Base-by-base conservation (phyloP, 768 basidiomycete genomes). In the Leccinum broughii region DNA sequence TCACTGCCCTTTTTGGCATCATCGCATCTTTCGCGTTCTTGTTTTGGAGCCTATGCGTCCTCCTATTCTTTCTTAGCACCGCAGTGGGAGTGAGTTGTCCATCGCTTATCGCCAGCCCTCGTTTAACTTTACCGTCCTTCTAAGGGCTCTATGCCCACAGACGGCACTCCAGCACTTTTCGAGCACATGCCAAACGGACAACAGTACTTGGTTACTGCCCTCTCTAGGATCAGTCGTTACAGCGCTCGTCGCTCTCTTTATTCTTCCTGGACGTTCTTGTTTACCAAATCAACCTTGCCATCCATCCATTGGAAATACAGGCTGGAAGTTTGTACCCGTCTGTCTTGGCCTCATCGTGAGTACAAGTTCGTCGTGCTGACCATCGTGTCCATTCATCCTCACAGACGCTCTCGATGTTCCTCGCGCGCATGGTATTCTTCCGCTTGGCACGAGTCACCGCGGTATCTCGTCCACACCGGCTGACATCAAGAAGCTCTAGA, bases 111-210 rank as follows among this genome's bases (percentile, higher is more conserved):
- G 7, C 32, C 56, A 44, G 41, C 44, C 24, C 28, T 37, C 20
- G 55, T 54, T 63, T 39, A 51, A 54, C 6, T 8, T 0, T 4
- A 10, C 26, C 44, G n/a, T 54, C 9, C 52, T n/a, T 48, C 50
- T 20, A 58, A 95, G 92, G 89, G 95, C 44, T 89, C 93, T 48
- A 96, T 98, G 93, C 96, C 95, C 1, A 98, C 95, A 0, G 96
- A 98, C 65, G 95, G 95, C 6, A 98, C 94, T 0, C 84, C 96
- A 4, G 28, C 8, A 9, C 82, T 94, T 24, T 80, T 94, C 8
- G 96, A 99, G 68, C 94, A 97, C 66, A 87, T 98, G 79, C 96
- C 96, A 3, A 86, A 88, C 64, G 84, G 85, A n/a, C 93, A 95
- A 64, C 87, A 94, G 67, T 94, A 96, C 71, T 84, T 98, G 32